Evolutionary conservation across 2,329 filamentous ascomycete species (phyloP), one percentile per base, ranked within the genome.

Genomic region (Amesomyces nigricolor): DNA sequence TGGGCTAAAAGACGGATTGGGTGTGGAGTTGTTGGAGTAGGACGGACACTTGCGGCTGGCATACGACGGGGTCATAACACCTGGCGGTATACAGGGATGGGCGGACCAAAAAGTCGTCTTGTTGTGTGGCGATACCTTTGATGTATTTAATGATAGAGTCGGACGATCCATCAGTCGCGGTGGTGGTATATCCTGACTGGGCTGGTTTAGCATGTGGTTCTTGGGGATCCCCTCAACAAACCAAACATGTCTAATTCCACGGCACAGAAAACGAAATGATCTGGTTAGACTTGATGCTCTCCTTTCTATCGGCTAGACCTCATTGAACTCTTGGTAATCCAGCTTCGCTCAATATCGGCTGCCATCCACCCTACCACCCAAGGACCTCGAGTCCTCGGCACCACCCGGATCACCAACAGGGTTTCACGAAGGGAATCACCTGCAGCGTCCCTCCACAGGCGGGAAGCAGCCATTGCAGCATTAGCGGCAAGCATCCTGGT

Each of bases 1-100:
- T 55, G 47, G 42, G 42, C 13, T 43, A 56, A 16, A 19, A 29
- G 39, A 43, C 30, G 48, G 44, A 30, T 38, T 51, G 43, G 48
- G 11, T 13, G 37, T 32, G 56, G 56, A 58, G 56, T 58, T 54
- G 54, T 38, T 50, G 54, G 56, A 58, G 56, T 58, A 48, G 13
- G 44, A 44, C 19, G 26, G 26, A 42, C 32, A 53, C 22, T 38
- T 16, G 22, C 39, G 26, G 39, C 14, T 26, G 22, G 47, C 19
- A 13, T 35, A 35, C 11, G 32, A 57, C 17, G 29, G 30, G 44
- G 17, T 38, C 17, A 48, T 16, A 43, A 35, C 38, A 44, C 7
- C 37, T 14, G 30, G 32, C 32, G 17, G 17, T n/a, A 22, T 49
- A 49, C 40, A 42, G 7, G 55, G 44, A 38, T 19, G 46, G 51